These are phyloP conservation scores for Besnoitia besnoiti DNA, from an alignment of 169 alveolate genomes.

Conservation along the genomic window DNA sequence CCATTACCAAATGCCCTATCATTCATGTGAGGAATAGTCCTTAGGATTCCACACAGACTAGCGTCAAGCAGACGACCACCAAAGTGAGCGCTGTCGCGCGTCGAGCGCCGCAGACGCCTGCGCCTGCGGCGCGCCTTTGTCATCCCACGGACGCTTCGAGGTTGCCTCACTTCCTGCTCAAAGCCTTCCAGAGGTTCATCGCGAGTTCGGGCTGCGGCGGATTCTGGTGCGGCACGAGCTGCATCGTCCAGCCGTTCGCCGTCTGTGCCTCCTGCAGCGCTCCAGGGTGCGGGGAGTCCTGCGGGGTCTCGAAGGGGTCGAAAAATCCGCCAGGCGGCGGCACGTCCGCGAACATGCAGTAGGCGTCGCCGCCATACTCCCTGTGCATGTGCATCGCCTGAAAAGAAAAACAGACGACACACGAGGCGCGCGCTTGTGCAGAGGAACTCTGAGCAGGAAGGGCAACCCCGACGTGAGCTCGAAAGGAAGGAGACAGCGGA, in stretches of 20 bases:
- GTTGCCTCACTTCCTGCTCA: slow-evolving; percentile 2
- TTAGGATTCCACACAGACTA: too few relatives aligned
- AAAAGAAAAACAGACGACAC: background rate
- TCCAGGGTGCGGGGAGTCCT: slow-evolving; percentile 8
- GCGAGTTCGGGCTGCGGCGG: slow-evolving; percentile 27
- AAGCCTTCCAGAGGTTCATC: background rate
- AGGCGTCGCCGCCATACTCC: slow-evolving; percentile 47
- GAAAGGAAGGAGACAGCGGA: too few relatives aligned
- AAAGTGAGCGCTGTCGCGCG: too few relatives aligned
- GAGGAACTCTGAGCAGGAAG: too few relatives aligned
- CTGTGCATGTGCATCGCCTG: slow-evolving; percentile 63
- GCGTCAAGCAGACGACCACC: too few relatives aligned
- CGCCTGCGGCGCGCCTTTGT: too few relatives aligned
- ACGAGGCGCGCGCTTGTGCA: background rate
- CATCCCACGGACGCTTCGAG: too few relatives aligned
- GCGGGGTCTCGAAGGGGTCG: slow-evolving; percentile 56
- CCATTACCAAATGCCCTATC: too few relatives aligned
- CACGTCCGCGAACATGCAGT: slow-evolving; percentile 40
- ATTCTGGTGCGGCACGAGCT: background rate
- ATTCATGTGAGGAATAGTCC: too few relatives aligned
- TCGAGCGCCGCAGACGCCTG: too few relatives aligned
- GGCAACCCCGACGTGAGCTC: too few relatives aligned
- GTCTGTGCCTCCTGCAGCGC: background rate
- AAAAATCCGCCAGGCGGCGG: slow-evolving; percentile 68
- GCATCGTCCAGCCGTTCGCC: background rate